These are phyloP conservation scores for Ophiostoma quercus DNA, from an alignment of 2,329 filamentous ascomycete genomes.

Conservation along the genomic window DNA sequence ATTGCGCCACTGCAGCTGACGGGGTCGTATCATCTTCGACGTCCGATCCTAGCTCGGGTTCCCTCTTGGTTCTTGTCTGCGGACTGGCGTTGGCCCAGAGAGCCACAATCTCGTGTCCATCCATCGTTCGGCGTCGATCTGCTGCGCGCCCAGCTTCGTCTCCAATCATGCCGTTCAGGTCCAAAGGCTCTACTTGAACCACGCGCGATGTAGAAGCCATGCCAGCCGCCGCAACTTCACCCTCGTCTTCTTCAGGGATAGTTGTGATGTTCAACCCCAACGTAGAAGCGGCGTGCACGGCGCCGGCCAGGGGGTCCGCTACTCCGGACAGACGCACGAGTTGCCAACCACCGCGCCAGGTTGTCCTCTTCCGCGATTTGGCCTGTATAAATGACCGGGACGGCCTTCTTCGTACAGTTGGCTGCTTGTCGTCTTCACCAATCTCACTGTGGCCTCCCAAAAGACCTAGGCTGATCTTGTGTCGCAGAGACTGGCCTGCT, in stretches of 20 bases:
- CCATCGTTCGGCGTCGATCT: neutral
- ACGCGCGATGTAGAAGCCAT: neutral
- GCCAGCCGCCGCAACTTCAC: neutral
- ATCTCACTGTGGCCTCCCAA: neutral
- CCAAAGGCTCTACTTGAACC: neutral
- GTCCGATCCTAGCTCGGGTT: neutral
- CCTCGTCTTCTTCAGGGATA: neutral
- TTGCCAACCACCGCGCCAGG: neutral
- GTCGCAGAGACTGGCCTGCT: neutral
- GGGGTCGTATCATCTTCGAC: neutral
- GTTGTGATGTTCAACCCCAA: neutral
- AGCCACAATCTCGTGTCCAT: neutral
- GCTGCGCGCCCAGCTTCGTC: neutral
- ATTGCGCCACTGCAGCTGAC: neutral
- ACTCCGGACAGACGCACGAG: neutral
- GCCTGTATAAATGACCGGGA: neutral
- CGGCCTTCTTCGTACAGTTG: neutral
- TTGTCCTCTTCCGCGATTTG: neutral
- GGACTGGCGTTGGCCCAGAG: neutral
- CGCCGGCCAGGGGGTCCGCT: neutral
- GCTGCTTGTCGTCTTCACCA: neutral
- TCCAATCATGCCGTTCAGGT: neutral
- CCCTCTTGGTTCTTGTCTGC: neutral
- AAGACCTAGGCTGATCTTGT: neutral
- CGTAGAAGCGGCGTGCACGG: neutral